Evolutionary conservation across 352 stramenopile genomes (phyloP).

Genomic region (Pythium grandisporangium): DNA sequence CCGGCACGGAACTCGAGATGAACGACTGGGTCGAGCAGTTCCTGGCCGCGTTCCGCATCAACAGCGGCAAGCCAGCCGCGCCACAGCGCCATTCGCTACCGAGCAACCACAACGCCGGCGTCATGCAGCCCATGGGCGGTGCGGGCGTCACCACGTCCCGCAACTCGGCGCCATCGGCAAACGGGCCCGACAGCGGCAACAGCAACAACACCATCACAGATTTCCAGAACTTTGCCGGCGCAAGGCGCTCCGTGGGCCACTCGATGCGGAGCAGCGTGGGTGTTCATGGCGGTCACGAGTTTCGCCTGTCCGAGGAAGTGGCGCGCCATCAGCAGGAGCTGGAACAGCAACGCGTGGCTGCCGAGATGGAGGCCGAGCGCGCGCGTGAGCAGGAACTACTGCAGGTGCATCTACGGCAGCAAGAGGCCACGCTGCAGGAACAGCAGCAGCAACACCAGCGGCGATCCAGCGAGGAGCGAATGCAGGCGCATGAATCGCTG

Average conservation of each 20-base stretch:
- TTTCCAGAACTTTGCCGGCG: slow-evolving; percentile 75
- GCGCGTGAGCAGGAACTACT: slow-evolving; percentile 12
- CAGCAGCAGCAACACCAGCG: not conserved
- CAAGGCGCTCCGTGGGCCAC: slow-evolving; percentile 21
- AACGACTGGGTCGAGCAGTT: slow-evolving; percentile 35
- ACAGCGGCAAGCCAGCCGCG: slow-evolving; percentile 10
- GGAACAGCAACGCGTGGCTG: slow-evolving; percentile 4
- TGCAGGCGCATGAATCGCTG: slow-evolving; percentile 26
- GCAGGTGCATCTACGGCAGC: slow-evolving; percentile 4
- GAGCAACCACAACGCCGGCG: not conserved
- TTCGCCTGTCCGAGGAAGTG: slow-evolving; percentile 21
- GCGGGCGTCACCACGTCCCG: slow-evolving; percentile 1
- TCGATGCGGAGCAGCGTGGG: slow-evolving; percentile 31
- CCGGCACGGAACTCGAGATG: slow-evolving; percentile 30
- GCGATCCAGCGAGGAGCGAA: slow-evolving; percentile 9
- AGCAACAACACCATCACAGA: slow-evolving; percentile 34
- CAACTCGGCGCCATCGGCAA: too few species aligned
- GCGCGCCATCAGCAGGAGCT: not conserved
- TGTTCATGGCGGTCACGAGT: slow-evolving; percentile 11
- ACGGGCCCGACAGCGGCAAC: slow-evolving; percentile 1
- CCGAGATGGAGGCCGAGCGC: slow-evolving; percentile 9
- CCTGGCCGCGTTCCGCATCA: slow-evolving; percentile 17
- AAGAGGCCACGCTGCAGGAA: slow-evolving; percentile 8
- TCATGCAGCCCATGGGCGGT: not conserved
- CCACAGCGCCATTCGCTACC: slow-evolving; percentile 8